A percentile compares a stretch with the other conserved stretches of the same genome.
Evolutionary conservation across 495 filamentous ascomycete species (phyloP).

Genomic region (Hypoxylon fragiforme): DNA sequence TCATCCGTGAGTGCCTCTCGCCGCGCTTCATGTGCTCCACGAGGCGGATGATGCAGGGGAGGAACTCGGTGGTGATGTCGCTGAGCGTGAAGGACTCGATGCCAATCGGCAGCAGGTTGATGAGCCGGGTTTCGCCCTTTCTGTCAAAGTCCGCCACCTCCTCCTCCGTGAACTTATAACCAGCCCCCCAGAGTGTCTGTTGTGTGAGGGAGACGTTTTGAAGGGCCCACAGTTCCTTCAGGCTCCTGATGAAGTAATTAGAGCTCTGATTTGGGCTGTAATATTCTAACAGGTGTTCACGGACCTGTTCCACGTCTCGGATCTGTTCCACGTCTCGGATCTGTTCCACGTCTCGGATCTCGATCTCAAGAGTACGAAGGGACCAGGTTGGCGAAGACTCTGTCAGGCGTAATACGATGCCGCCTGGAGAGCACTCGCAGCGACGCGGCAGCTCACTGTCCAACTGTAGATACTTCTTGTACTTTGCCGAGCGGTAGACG

Average conservation of each 20-base stretch:
- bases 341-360: no score
- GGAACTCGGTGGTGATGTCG: slow-evolving; percentile 8
- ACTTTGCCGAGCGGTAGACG: no score
- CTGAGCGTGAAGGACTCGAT: slow-evolving; percentile 9
- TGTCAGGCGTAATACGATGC: no score
- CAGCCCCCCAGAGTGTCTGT: slow-evolving; percentile 7
- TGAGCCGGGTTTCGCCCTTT: not conserved
- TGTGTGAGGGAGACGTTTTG: slow-evolving; percentile 1
- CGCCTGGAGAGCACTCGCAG: no score
- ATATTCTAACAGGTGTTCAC: no score
- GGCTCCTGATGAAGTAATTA: not conserved
- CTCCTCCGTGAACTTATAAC: not conserved
- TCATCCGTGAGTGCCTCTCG: not conserved
- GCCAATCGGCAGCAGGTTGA: not conserved
- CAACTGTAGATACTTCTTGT: no score
- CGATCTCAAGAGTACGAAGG: no score
- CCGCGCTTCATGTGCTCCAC: not conserved
- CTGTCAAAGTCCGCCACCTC: not conserved
- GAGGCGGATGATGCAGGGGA: not conserved
- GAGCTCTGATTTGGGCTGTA: not conserved
- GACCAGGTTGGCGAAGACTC: no score
- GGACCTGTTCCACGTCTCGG: no score
- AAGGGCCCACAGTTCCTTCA: not conserved
- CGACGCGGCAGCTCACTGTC: no score
- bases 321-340: no score